A percentile compares a stretch with the other conserved stretches of the same genome.
These are phyloP conservation scores for Pichiaceae sp. DNA, from an alignment of 1,139 yeast genomes.

Conservation along the genomic window DNA sequence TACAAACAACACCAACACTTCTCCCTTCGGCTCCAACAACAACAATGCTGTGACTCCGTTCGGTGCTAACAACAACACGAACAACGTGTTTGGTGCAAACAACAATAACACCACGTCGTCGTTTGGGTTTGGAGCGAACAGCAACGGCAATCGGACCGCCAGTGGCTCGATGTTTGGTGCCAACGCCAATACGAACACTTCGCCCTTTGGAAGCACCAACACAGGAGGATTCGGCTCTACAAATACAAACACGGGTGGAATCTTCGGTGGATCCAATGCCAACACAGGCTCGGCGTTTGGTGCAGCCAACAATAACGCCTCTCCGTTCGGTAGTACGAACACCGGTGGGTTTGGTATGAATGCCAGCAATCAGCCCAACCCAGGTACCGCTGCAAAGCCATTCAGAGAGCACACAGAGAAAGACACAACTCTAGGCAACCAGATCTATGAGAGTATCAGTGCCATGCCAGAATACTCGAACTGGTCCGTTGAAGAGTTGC, in stretches of 20 bases:
- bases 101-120: conserved; percentile 18
- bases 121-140: conserved; percentile 26
- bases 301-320: neutral
- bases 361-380: conserved; percentile 25
- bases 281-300: conserved; percentile 20
- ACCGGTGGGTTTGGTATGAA: conserved; percentile 23
- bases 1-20: conserved; percentile 1
- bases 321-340: conserved; percentile 31
- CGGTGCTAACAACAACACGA: conserved; percentile 20
- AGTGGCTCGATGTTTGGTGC: conserved; percentile 6
- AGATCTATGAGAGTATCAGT: conserved; percentile 66
- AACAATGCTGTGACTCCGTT: conserved; percentile 7
- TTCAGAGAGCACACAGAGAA: conserved; percentile 62
- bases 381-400: conserved; percentile 68
- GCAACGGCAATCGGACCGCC: conserved; percentile 3
- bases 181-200: conserved; percentile 7
- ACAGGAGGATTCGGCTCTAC: conserved; percentile 6
- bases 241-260: conserved; percentile 1
- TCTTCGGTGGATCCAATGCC: conserved; percentile 10
- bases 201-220: conserved; percentile 14
- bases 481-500: conserved; percentile 78
- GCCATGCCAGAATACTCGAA: conserved; percentile 87
- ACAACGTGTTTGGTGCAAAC: conserved; percentile 25
- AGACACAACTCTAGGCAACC: conserved; percentile 51
- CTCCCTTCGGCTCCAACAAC: conserved; percentile 4